A percentile compares a stretch with the other conserved stretches of the same genome.
phyloP scores from a whole-genome alignment of 257 asterid genomes.

The Fraxinus excelsior region DNA sequence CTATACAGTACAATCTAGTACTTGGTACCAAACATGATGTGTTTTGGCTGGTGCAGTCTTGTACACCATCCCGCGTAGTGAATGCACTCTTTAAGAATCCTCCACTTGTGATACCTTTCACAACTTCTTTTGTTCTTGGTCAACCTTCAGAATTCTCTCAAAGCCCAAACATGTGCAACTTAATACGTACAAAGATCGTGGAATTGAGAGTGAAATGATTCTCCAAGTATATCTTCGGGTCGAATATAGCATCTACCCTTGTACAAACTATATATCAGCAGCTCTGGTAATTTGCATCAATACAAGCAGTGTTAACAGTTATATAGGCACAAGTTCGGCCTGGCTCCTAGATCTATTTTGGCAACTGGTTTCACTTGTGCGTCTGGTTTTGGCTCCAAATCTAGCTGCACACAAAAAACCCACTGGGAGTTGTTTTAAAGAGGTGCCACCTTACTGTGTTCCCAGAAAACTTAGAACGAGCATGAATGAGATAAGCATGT shows the following conservation, averaged over 20 bases:
- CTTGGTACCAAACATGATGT: not conserved
- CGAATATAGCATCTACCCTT: not conserved
- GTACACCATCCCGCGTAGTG: not conserved
- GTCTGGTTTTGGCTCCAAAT: not conserved
- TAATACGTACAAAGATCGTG: not conserved
- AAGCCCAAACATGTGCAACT: not conserved
- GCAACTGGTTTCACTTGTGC: not conserved
- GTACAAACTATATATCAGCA: not conserved
- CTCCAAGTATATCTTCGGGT: not conserved
- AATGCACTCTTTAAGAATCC: not conserved
- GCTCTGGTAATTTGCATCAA: not conserved
- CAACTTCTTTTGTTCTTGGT: not conserved
- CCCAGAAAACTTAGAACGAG: not conserved
- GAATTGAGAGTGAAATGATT: not conserved
- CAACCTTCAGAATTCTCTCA: not conserved
- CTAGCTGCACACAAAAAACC: not conserved
- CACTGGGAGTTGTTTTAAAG: not conserved
- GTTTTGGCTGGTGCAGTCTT: not conserved
- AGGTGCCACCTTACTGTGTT: not conserved
- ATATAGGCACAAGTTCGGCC: not conserved
- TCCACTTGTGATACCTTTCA: not conserved
- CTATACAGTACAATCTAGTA: not conserved
- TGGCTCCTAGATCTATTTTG: not conserved
- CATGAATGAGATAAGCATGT: not conserved
- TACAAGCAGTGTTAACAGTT: not conserved